These are phyloP conservation scores for Intubia oerlemansii DNA, from an alignment of 2,329 filamentous ascomycete species.

Conservation along the genomic window DNA sequence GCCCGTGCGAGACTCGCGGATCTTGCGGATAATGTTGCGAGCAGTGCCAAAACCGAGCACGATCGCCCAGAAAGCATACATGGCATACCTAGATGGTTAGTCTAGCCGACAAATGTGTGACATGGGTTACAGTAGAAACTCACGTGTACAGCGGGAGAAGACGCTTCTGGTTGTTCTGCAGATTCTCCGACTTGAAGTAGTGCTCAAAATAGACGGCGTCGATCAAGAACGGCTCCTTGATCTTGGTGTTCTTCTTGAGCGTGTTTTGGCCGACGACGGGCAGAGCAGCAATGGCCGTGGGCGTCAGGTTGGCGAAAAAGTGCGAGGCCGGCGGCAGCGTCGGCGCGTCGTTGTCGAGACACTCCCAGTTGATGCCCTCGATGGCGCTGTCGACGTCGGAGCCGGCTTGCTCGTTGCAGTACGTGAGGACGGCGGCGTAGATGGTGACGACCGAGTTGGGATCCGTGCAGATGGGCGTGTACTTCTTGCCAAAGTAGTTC, in stretches of 20 bases:
- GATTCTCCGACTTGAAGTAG: too few relatives aligned
- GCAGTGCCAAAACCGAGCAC: conserved; percentile 6
- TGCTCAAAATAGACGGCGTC: too few relatives aligned
- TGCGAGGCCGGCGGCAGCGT: neutral
- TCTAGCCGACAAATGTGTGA: neutral
- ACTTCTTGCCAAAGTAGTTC: conserved; percentile 2
- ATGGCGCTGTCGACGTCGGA: neutral
- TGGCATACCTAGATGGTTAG: conserved; percentile 2
- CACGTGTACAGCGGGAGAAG: neutral
- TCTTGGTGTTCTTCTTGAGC: too few relatives aligned
- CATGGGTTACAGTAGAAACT: too few relatives aligned
- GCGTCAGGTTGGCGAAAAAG: conserved; percentile 6
- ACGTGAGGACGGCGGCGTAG: conserved; percentile 3
- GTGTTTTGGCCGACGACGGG: too few relatives aligned
- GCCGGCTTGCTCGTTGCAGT: conserved; percentile 4
- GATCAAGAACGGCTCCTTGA: too few relatives aligned
- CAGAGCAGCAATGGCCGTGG: neutral
- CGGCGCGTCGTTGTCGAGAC: conserved; percentile 2
- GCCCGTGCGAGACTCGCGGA: conserved; percentile 3
- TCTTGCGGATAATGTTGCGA: conserved; percentile 2
- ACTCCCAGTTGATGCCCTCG: neutral
- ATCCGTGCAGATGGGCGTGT: conserved; percentile 3
- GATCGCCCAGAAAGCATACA: conserved; percentile 6
- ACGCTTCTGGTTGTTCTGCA: too few relatives aligned
- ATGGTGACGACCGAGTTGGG: conserved; percentile 3